These are phyloP conservation scores for Saccharum officinarum DNA, from an alignment of 176 grass and related monocot genomes.

Conservation along the genomic window DNA sequence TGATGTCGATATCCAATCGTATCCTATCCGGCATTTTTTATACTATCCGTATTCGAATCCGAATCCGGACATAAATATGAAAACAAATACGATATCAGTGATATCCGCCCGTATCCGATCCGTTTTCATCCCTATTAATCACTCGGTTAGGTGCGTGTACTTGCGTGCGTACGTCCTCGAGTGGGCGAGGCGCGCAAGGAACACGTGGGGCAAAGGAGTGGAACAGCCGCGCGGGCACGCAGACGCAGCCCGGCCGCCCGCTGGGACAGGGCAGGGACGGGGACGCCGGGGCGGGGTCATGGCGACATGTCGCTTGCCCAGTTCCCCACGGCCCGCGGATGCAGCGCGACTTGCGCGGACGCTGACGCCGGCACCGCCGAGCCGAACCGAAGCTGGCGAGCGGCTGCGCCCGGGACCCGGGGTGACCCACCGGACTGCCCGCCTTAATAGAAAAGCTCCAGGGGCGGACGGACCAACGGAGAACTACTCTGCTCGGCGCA, in stretches of 20 bases:
- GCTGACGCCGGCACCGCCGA: neutral
- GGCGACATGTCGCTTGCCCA: conserved; percentile 34
- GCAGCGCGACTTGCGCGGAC: no score
- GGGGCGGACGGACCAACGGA: neutral
- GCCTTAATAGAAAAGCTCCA: neutral
- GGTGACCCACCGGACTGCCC: neutral
- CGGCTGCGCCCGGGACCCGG: no score
- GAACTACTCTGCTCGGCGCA: neutral
- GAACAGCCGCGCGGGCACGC: neutral
- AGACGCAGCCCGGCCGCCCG: neutral
- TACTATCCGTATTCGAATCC: no score
- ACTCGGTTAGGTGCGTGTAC: neutral
- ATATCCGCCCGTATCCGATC: no score
- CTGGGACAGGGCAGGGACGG: neutral
- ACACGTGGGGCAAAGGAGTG: conserved; percentile 35
- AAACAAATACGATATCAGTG: no score
- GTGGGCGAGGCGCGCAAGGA: conserved; percentile 5
- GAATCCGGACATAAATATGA: no score
- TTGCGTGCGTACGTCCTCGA: conserved; percentile 1
- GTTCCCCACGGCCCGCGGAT: neutral
- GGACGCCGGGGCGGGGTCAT: neutral
- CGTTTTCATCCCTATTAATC: no score
- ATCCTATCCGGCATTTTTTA: no score
- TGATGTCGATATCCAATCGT: no score
- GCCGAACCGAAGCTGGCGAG: neutral